These are phyloP conservation scores for Eucalyptus caleyi DNA, from an alignment of 345 rosid species.

Conservation along the genomic window DNA sequence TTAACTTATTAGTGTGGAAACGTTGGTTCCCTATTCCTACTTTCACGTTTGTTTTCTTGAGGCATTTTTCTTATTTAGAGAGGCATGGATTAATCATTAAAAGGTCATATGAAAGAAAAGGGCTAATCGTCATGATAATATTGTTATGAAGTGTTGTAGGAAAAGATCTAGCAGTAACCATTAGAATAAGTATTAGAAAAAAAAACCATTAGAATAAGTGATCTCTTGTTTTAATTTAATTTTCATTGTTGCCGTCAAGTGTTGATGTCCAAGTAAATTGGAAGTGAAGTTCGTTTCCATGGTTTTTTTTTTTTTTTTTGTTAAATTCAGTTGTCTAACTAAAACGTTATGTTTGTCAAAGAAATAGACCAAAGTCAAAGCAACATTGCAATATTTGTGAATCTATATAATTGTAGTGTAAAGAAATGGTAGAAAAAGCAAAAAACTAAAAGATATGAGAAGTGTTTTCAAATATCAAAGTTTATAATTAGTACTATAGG, in stretches of 20 bases:
- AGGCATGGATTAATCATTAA: not conserved
- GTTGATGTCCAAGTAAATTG: not conserved
- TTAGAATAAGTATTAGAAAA: too few relatives aligned
- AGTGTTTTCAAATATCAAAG: not conserved
- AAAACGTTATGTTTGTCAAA: not conserved
- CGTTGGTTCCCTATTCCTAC: not conserved
- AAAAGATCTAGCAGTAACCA: too few relatives aligned
- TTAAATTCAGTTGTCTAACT: not conserved
- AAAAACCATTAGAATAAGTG: too few relatives aligned
- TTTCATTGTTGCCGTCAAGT: not conserved
- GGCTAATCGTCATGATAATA: not conserved
- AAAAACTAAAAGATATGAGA: too few relatives aligned
- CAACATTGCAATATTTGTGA: not conserved
- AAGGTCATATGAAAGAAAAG: not conserved
- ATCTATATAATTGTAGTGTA: not conserved
- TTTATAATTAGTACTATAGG: not conserved
- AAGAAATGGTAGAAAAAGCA: not conserved
- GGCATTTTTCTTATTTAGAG: not conserved
- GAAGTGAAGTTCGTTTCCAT: not conserved
- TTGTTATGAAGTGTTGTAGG: too few relatives aligned
- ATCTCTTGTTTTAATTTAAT: too few relatives aligned
- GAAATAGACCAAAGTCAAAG: not conserved
- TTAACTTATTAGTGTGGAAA: not conserved
- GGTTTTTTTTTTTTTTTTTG: too few relatives aligned
- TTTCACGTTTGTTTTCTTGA: not conserved